phyloP scores from a whole-genome alignment of 495 filamentous ascomycete genomes.

The Mytilinidion resinicola region DNA sequence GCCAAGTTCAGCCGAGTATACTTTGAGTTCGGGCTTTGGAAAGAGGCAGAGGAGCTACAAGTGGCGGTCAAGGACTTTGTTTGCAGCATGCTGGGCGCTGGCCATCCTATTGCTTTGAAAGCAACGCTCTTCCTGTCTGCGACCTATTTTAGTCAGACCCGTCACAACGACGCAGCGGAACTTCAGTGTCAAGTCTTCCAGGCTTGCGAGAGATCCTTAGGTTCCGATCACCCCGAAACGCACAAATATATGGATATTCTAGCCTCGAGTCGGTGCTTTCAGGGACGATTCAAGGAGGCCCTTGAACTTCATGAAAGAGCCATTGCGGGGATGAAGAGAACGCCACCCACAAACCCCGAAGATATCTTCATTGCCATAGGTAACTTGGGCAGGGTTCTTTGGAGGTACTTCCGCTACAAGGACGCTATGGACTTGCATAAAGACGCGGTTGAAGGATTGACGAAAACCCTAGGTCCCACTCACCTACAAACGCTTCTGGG shows the following conservation, averaged over 20 bases:
- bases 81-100: neutral
- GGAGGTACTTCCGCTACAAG: neutral
- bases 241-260: neutral
- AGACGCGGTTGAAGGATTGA: neutral
- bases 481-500: neutral
- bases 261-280: neutral
- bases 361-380: slow-evolving; percentile 1
- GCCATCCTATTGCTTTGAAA: neutral
- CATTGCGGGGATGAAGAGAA: neutral
- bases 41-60: neutral
- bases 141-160: neutral
- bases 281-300: slow-evolving; percentile 1
- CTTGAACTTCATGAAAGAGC: neutral
- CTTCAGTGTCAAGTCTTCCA: neutral
- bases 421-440: neutral
- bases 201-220: neutral
- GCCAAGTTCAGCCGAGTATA: slow-evolving; percentile 2
- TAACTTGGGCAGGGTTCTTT: neutral
- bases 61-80: neutral
- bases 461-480: neutral
- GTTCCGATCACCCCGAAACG: neutral
- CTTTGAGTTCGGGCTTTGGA: neutral
- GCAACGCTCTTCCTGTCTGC: neutral
- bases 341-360: neutral
- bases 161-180: neutral